phyloP scores from a whole-genome alignment of 148 eudicot genomes.

The Talinum fruticosum region DNA sequence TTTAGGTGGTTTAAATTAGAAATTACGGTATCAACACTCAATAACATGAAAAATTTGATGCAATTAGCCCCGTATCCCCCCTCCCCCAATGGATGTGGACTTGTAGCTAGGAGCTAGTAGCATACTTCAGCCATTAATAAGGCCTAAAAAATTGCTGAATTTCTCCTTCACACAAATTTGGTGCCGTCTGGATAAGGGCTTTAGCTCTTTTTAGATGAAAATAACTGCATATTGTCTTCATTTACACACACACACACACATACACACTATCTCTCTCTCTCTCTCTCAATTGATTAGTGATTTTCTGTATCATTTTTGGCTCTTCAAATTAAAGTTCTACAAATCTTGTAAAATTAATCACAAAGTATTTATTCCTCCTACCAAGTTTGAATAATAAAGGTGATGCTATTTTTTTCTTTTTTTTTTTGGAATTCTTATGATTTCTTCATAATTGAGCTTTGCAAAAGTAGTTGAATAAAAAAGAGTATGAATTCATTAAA shows the following conservation, averaged over 20 bases:
- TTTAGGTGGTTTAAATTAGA: too few species aligned
- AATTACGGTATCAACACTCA: not conserved
- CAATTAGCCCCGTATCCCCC: not conserved
- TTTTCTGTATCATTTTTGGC: not conserved
- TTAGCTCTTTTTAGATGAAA: conserved; percentile 5
- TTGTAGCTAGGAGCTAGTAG: not conserved
- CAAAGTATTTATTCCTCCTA: not conserved
- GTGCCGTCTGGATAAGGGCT: conserved; percentile 14
- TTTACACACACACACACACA: too few species aligned
- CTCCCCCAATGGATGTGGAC: not conserved
- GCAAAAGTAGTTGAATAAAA: too few species aligned
- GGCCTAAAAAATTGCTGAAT: not conserved
- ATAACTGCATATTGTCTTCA: conserved; percentile 14
- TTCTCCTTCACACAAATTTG: conserved; percentile 14
- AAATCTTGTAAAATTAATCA: not conserved
- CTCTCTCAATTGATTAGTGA: not conserved
- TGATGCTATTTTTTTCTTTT: not conserved
- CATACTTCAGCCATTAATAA: not conserved
- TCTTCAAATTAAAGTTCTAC: not conserved
- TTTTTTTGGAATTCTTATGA: too few species aligned
- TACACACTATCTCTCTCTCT: too few species aligned
- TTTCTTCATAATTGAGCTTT: too few species aligned
- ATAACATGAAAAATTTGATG: not conserved
- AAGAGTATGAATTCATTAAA: not conserved
- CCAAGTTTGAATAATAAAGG: not conserved